Percentiles rank a stretch among this genome's conserved stretches.
Conservation (phyloP, 1,284 basidiomycete genomes). For the Sphaerobolus stellatus region DNA sequence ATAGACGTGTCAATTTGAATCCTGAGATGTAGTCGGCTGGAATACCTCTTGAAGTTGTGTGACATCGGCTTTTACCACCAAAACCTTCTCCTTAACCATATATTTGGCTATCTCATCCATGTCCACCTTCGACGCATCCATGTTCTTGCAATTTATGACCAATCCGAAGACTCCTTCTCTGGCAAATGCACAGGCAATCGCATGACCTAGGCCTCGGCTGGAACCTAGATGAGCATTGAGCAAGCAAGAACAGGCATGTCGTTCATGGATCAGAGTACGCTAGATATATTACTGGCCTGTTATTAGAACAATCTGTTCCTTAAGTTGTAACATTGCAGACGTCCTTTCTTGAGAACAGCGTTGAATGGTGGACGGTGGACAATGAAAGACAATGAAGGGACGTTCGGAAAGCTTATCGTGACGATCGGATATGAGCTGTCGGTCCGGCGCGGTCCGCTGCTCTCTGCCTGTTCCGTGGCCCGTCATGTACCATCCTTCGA, state of each 20-base stretch:
- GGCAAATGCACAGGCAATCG: slow-evolving; percentile 4
- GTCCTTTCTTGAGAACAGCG: too few species aligned
- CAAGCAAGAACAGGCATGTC: background rate
- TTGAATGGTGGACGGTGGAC: too few species aligned
- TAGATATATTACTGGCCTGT: background rate
- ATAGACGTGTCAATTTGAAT: background rate
- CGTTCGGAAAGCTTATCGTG: too few species aligned
- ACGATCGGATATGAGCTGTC: too few species aligned
- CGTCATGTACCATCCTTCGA: too few species aligned
- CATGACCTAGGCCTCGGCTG: slow-evolving; percentile 5
- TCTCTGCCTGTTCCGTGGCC: too few species aligned
- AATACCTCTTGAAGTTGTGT: background rate
- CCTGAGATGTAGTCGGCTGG: background rate
- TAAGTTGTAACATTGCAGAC: background rate
- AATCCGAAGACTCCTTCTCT: background rate
- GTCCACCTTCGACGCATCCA: background rate
- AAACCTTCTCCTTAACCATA: background rate
- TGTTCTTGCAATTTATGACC: slow-evolving; percentile 1
- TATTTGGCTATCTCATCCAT: background rate
- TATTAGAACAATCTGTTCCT: slow-evolving; percentile 3
- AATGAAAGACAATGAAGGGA: too few species aligned
- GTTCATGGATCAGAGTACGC: background rate
- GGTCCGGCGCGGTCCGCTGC: too few species aligned
- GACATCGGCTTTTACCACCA: slow-evolving; percentile 6
- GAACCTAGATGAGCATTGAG: background rate